Base-by-base conservation (phyloP, 1,284 basidiomycete genomes). In the Boletus sp. region DNA sequence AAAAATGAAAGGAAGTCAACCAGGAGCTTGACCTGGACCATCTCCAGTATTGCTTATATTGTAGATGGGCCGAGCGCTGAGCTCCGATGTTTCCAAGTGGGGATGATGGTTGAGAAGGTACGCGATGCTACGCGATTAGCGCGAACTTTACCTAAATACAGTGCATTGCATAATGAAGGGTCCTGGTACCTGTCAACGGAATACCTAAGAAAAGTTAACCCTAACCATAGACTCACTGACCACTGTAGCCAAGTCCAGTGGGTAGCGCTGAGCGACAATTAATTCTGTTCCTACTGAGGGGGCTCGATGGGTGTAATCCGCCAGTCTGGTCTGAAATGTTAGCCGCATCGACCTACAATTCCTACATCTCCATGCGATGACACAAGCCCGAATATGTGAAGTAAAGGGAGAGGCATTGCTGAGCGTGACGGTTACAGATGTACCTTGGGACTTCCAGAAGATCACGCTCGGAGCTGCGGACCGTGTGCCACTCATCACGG, bases 1-100 rank as follows among this genome's bases (percentile, higher is more conserved):
- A 31, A 47, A 35, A 24, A 11, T 22, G 48, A 29, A 52, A 54
- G 50, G 63, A 63, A 55, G 65, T 69, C 59, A 46, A 61, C 67
- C 67, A 59, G 63, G 57, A 67, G 63, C 59, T 65, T 61, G 47
- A 37, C 29, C 15, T 35, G 13, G 8, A 13, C n/a, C 43, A 44
- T 42, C 24, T 11, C 15, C 18, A 15, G 18, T 2, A 2, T n/a
- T 24, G 24, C 36, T 66, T 66, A 53, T 64, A 64, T 55, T 9
- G 33, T 22, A 18, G 31, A 4, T 18, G 24, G 24, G 35, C 35
- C 18, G 48, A 4, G 13, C 12, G 48, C 20, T 18, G 33, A 4
- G n/a, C 12, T 20, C 45, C 29, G 16, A 5, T 20, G 51, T 52
- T 18, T 52, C 51, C 31, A 24, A 7, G 22, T 27, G 27, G n/a